Percentiles rank a stretch among this genome's conserved stretches.
Conservation (phyloP, 108 stramenopile genomes). For the Nitzschia palea region DNA sequence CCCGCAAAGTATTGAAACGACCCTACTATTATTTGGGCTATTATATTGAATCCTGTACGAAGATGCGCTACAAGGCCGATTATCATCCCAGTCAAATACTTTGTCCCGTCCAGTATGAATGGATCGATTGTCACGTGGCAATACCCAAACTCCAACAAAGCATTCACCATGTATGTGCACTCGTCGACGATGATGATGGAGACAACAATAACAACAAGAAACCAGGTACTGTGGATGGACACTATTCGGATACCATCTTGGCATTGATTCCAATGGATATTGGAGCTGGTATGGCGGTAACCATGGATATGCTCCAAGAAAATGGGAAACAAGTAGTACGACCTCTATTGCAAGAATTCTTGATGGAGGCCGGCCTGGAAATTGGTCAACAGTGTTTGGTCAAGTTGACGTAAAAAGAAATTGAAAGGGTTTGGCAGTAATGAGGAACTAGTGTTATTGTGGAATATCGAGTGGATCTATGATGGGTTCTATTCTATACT, state of each 20-base stretch:
- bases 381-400: constrained; percentile 49
- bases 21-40: constrained; percentile 95
- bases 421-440: neutral
- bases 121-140: constrained; percentile 83
- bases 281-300: constrained; percentile 49
- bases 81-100: constrained; percentile 91
- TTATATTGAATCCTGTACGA: constrained; percentile 92
- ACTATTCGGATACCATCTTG: constrained; percentile 11
- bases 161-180: constrained; percentile 20
- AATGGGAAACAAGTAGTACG: constrained; percentile 65
- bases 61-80: constrained; percentile 98
- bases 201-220: neutral
- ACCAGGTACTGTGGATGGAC: neutral
- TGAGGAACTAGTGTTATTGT: too few species aligned
- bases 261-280: constrained; percentile 50
- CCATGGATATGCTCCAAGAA: constrained; percentile 63
- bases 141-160: constrained; percentile 30
- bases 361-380: constrained; percentile 52
- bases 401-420: constrained; percentile 31
- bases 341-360: constrained; percentile 64
- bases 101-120: constrained; percentile 73
- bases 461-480: too few species aligned
- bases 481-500: too few species aligned
- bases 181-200: constrained; percentile 4
- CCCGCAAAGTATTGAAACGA: constrained; percentile 44